Conservation (phyloP, 257 asterid genomes). For the Solanum chaucha region DNA sequence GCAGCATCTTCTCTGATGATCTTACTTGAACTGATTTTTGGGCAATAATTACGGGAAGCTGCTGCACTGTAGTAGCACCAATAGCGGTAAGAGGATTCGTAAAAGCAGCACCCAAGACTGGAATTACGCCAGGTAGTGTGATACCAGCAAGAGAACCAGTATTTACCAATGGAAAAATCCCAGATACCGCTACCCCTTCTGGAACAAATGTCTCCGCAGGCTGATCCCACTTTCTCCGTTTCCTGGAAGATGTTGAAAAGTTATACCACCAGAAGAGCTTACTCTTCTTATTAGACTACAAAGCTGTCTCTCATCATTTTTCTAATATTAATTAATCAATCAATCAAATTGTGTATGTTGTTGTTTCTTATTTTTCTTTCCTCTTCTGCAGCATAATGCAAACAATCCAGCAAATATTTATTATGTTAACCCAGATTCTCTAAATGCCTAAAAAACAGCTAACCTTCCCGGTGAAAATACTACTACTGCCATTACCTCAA, state of each 20-base stretch:
- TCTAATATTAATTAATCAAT: background rate
- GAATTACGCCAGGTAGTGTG: constrained; percentile 29
- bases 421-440: background rate
- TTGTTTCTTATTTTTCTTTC: background rate
- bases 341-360: background rate
- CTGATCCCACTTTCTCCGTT: constrained; percentile 96
- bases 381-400: background rate
- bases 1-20: background rate
- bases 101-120: constrained; percentile 33
- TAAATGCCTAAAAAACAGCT: background rate
- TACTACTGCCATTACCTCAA: background rate
- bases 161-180: constrained; percentile 40
- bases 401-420: background rate
- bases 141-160: constrained; percentile 42
- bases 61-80: constrained; percentile 33
- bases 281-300: background rate
- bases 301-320: background rate
- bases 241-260: constrained; percentile 28
- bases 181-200: constrained; percentile 43
- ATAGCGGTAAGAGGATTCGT: constrained; percentile 36
- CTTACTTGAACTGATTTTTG: constrained; percentile 69
- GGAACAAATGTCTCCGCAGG: constrained; percentile 70
- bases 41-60: constrained; percentile 59
- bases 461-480: background rate
- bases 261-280: constrained; percentile 3